Evolutionary conservation across 164 flowering plant genomes (phyloP).

Genomic region (Kingdonia uniflora): DNA sequence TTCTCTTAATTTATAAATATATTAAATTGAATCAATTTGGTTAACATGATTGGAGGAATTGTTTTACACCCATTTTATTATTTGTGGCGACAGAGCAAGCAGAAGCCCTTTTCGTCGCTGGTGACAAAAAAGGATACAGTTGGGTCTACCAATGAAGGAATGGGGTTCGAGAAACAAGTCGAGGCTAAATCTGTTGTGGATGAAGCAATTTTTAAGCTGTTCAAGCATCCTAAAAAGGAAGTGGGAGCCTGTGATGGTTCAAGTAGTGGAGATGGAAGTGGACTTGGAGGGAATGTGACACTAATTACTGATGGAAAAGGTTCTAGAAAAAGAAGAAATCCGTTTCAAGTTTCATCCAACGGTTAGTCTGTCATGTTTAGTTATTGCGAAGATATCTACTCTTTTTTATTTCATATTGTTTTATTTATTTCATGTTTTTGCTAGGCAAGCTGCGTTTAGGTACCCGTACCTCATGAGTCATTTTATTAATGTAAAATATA

Average conservation of each 20-base stretch:
- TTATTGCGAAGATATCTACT: too few relatives aligned
- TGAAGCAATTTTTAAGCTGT: slow-evolving; percentile 33
- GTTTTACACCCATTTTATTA: background rate
- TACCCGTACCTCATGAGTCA: too few relatives aligned
- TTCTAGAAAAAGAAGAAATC: slow-evolving; percentile 31
- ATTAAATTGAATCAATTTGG: background rate
- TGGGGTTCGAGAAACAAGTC: slow-evolving; percentile 12
- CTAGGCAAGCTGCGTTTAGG: too few relatives aligned
- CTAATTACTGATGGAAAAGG: slow-evolving; percentile 10
- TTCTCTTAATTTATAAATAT: too few relatives aligned
- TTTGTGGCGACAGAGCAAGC: slow-evolving; percentile 26
- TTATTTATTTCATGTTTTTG: too few relatives aligned
- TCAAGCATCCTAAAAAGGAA: slow-evolving; percentile 23
- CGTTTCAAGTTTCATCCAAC: slow-evolving; percentile 25
- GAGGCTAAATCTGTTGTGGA: slow-evolving; percentile 13
- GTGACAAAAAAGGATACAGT: slow-evolving; percentile 7
- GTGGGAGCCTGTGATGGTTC: slow-evolving; percentile 7
- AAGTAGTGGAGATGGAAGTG: slow-evolving; percentile 7
- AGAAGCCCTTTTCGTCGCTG: slow-evolving; percentile 29
- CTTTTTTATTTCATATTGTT: too few relatives aligned
- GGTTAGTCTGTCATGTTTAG: slow-evolving; percentile 3
- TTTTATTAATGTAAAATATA: too few relatives aligned
- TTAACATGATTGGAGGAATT: too few relatives aligned
- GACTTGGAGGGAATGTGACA: slow-evolving; percentile 8
- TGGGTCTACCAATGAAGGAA: slow-evolving; percentile 10